Percentiles rank a stretch among this genome's conserved stretches.
These are phyloP conservation scores for Mycena venus DNA, from an alignment of 768 basidiomycete genomes.

Conservation along the genomic window DNA sequence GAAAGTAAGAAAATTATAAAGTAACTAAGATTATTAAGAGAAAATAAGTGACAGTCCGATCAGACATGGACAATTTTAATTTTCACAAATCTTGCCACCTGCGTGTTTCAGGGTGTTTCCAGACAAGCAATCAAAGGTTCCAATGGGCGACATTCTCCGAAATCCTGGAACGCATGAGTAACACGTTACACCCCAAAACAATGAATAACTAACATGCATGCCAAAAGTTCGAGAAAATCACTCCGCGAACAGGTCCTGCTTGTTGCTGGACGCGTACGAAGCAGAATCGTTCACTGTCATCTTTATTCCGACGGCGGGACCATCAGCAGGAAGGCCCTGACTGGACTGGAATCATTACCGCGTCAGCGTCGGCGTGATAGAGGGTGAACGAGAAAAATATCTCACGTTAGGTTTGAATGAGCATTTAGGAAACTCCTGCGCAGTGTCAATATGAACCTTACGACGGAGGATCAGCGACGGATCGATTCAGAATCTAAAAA, in stretches of 20 bases:
- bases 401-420: slow-evolving; percentile 8
- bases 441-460: too few relatives aligned
- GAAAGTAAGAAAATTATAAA: too few relatives aligned
- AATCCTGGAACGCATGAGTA: neutral
- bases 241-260: neutral
- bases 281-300: slow-evolving; percentile 10
- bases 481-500: neutral
- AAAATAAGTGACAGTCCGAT: too few relatives aligned
- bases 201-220: too few relatives aligned
- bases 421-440: neutral
- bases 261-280: neutral
- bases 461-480: neutral
- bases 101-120: neutral
- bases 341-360: neutral
- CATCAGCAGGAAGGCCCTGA: slow-evolving; percentile 4
- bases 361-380: slow-evolving; percentile 1
- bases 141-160: neutral
- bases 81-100: neutral
- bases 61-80: neutral
- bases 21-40: too few relatives aligned
- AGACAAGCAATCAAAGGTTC: neutral
- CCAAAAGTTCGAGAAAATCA: neutral
- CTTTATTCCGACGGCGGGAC: neutral
- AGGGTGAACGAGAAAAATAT: slow-evolving; percentile 9
- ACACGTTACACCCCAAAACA: too few relatives aligned